Evolutionary conservation across 2,329 filamentous ascomycete genomes (phyloP), one percentile per base, ranked within the genome.

Genomic region (Penicillium hordei): DNA sequence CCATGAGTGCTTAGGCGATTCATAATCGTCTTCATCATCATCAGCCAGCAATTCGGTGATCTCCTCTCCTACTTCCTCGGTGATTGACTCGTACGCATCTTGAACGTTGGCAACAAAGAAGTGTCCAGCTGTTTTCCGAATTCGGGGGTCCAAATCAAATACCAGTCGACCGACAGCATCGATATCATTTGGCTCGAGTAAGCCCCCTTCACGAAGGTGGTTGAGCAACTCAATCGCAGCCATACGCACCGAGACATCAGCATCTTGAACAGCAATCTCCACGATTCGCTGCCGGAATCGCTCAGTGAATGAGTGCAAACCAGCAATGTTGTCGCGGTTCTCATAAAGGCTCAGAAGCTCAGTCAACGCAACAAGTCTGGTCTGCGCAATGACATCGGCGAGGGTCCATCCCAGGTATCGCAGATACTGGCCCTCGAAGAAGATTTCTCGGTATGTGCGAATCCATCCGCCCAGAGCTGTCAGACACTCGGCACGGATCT

Each of bases 361-460:
- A 68, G 87, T 90, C 42, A 99, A 77, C 2, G 95, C 91, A 72
- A 96, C 92, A n/a, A 88, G 83, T 53, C 94, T 86, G 23, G 91
- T 93, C 9, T 86, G 78, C 1, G 87, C 81, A 59, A 87, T 83
- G 4, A 87, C 83, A 71, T 99, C 94, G 5, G 93, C 96, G 31
- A 99, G 82, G 70, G 96, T 88, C 94, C 94, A 99, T 52, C 94
- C 94, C 6, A 99, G 81, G 69, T 99, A 99, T 60, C 94, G 88
- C 50, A 99, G 80, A 75, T 96, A 96, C 65, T 89, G 84, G 1
- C 91, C 91, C 64, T 97, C 90, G 73, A 97, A 91, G 76, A 96
- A 99, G 45, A 90, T 84, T 46, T 91, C 91, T 2, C 93, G 91
- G 51, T 96, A 86, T 12, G 85, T 85, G 71, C 87, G 84, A 65